Evolutionary conservation across 192 early-diverging fungal species (phyloP), one percentile per base, ranked within the genome.

Genomic region (Linnemannia hyalina): DNA sequence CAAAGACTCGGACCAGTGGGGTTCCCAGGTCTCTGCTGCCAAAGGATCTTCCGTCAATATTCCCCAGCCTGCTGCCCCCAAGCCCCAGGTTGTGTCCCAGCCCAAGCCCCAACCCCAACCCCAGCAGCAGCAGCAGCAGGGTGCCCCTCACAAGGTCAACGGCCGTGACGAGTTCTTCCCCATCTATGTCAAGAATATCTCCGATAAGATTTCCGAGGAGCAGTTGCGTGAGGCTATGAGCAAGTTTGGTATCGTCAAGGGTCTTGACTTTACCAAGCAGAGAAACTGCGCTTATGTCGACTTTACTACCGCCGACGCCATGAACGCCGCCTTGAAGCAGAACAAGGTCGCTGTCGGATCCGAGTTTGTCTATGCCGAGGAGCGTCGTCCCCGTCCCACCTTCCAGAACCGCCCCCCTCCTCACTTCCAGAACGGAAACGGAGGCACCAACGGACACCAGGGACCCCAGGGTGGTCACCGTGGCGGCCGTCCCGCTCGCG

Each of bases 221-320:
- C 84, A 88, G 42, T 82, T 97, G 80, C 88, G 84, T 29, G 90
- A 90, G 26, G 92, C 86, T 5, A 95, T 95, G 76, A 76, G 74
- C 60, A 88, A 89, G 57, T 89, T 94, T 85, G 95, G 95, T 4
- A 44, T 76, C 2, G 90, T 96, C n/a, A 85, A 85, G 57, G 80
- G 89, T 63, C 87, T 97, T 41, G 94, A 95, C 69, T 91, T 93
- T 54, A 82, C 82, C 42, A 55, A 73, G 6, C 78, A 88, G 57
- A 94, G 93, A 88, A 90, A 90, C 79, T 88, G 81, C 44, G 94
- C 93, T 4, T 94, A 95, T 83, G 93, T 96, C 36, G 95, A 97
- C 79, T 97, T 96, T 83, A 83, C 86, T 44, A 89, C 91, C 18
- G 87, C 84, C 38, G 94, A 91, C 29, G 87, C 89, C 35, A 94